Evolutionary conservation across 2,329 filamentous ascomycete species (phyloP).

Genomic region (Calonectria naviculata): DNA sequence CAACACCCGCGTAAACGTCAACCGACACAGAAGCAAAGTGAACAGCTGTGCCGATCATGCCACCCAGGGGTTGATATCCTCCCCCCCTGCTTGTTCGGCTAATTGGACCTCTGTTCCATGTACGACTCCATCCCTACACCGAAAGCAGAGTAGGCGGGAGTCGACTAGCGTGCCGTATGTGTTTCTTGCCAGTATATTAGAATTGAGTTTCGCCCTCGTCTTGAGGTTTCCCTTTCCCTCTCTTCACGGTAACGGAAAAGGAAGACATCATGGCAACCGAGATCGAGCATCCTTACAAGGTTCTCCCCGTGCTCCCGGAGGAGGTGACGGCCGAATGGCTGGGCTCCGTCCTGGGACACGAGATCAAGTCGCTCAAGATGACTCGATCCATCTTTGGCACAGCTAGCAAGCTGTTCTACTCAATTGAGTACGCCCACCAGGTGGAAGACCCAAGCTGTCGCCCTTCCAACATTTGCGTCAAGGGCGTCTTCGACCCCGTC

Average conservation of each 20-base stretch:
- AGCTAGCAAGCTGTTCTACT: conserved; percentile 5
- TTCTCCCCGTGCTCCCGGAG: background rate
- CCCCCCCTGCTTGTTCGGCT: background rate
- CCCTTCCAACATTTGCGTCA: conserved; percentile 34
- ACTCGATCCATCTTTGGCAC: conserved; percentile 8
- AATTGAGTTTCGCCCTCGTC: background rate
- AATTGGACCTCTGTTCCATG: background rate
- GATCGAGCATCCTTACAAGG: background rate
- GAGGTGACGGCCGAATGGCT: conserved; percentile 6
- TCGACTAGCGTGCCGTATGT: background rate
- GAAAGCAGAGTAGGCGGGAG: background rate
- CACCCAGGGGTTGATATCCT: background rate
- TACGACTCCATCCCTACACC: conserved; percentile 3
- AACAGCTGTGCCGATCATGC: background rate
- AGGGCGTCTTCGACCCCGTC: conserved; percentile 51
- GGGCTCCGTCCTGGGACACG: background rate
- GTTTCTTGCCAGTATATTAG: background rate
- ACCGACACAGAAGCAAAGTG: background rate
- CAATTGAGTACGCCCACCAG: background rate
- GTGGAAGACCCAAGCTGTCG: background rate
- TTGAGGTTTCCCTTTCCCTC: background rate
- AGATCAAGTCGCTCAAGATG: conserved; percentile 1
- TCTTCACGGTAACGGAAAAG: background rate
- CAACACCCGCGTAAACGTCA: background rate
- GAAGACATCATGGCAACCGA: background rate